Percentiles rank a stretch among this genome's conserved stretches.
phyloP scores from a whole-genome alignment of 768 basidiomycete genomes.

The Russula dissimulans region DNA sequence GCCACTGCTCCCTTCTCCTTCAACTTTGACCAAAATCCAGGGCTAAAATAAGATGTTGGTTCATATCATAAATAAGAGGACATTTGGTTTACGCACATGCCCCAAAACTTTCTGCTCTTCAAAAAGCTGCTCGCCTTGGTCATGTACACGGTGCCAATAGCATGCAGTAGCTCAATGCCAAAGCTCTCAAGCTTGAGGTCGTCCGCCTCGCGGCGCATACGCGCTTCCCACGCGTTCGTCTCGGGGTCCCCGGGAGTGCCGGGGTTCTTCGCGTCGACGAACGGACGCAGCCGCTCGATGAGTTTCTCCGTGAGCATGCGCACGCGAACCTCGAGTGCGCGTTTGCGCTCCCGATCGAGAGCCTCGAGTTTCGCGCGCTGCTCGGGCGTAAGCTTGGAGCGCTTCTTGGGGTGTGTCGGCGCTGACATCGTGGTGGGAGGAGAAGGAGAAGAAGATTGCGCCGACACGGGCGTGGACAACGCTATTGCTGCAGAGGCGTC shows the following conservation, averaged over 20 bases:
- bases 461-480: slow-evolving; percentile 2
- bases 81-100: slow-evolving; percentile 48
- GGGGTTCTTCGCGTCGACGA: slow-evolving; percentile 82
- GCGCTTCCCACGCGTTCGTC: slow-evolving; percentile 65
- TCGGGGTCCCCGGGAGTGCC: slow-evolving; percentile 77
- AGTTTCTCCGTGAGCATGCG: slow-evolving; percentile 68
- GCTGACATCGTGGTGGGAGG: background rate
- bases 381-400: slow-evolving; percentile 60
- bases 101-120: slow-evolving; percentile 86
- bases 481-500: background rate
- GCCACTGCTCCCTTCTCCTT: slow-evolving; percentile 91
- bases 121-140: slow-evolving; percentile 88
- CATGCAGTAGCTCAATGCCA: slow-evolving; percentile 90
- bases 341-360: slow-evolving; percentile 72
- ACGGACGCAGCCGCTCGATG: slow-evolving; percentile 75
- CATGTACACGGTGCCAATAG: slow-evolving; percentile 86
- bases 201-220: slow-evolving; percentile 77
- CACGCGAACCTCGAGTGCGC: slow-evolving; percentile 73
- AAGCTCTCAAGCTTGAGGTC: slow-evolving; percentile 97
- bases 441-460: slow-evolving; percentile 21
- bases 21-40: slow-evolving; percentile 86
- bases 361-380: slow-evolving; percentile 77
- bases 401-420: slow-evolving; percentile 27
- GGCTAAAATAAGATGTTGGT: slow-evolving; percentile 21
- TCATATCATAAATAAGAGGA: slow-evolving; percentile 28